A percentile compares a stretch with the other conserved stretches of the same genome.
These are phyloP conservation scores for Talaromyces sp. DNA, from an alignment of 2,329 filamentous ascomycete genomes.

Conservation along the genomic window DNA sequence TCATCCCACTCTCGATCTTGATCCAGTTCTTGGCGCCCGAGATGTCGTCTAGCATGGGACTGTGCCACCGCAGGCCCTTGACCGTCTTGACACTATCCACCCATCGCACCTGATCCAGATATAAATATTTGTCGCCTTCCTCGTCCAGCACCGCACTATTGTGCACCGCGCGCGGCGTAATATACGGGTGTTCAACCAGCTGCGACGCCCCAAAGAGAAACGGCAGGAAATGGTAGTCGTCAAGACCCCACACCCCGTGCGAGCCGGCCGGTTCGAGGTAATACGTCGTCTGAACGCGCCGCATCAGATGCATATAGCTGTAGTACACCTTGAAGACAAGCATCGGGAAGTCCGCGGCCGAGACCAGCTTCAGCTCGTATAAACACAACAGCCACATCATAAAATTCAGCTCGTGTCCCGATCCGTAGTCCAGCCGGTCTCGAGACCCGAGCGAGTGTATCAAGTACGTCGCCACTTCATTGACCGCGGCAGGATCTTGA, in stretches of 20 bases:
- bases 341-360: constrained; percentile 62
- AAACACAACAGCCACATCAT: constrained; percentile 94
- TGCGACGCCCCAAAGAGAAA: constrained; percentile 94
- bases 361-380: constrained; percentile 68
- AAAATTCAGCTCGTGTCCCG: constrained; percentile 96
- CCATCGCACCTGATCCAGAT: constrained; percentile 87
- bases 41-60: constrained; percentile 97
- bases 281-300: constrained; percentile 81
- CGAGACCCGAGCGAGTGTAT: constrained; percentile 80
- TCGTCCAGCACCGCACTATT: constrained; percentile 84
- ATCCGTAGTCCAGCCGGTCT: constrained; percentile 89
- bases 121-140: constrained; percentile 76
- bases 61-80: constrained; percentile 91
- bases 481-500: constrained; percentile 47
- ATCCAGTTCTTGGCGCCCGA: constrained; percentile 81
- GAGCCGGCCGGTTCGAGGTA: constrained; percentile 96
- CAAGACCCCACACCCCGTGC: constrained; percentile 95
- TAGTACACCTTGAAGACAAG: constrained; percentile 75
- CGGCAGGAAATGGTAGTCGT: constrained; percentile 95
- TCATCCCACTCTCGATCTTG: constrained; percentile 94
- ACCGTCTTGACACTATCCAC: constrained; percentile 97
- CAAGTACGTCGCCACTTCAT: constrained; percentile 76
- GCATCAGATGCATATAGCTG: constrained; percentile 82
- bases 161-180: constrained; percentile 77
- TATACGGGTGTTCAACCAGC: constrained; percentile 75